Evolutionary conservation across 768 basidiomycete genomes (phyloP).

Genomic region (Tricholoma sp.): DNA sequence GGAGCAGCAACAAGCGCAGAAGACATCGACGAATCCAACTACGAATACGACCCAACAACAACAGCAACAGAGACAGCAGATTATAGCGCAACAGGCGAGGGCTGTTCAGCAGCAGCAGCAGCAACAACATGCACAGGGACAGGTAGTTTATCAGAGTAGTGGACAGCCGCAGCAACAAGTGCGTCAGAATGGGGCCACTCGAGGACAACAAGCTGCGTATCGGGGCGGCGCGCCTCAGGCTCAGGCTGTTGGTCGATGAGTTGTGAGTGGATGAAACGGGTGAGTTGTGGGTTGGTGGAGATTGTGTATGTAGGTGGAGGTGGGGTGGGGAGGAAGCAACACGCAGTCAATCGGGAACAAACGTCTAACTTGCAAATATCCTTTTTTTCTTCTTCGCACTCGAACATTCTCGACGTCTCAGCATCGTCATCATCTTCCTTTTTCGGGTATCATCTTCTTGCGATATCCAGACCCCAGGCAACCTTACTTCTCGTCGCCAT

Average conservation of each 20-base stretch:
- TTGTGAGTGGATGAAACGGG: neutral
- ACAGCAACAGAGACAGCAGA: slow-evolving; percentile 27
- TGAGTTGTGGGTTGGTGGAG: neutral
- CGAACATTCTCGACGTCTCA: slow-evolving; percentile 8
- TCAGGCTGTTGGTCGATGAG: slow-evolving; percentile 26
- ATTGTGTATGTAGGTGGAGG: neutral
- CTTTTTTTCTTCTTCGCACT: slow-evolving; percentile 4
- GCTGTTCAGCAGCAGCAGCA: slow-evolving; percentile 20
- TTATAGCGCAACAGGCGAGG: slow-evolving; percentile 17
- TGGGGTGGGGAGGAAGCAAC: slow-evolving; percentile 6
- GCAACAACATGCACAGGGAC: slow-evolving; percentile 18
- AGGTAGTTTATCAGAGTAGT: slow-evolving; percentile 33
- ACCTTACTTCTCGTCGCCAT: neutral
- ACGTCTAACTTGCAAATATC: slow-evolving; percentile 6
- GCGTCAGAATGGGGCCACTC: slow-evolving; percentile 20
- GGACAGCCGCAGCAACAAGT: slow-evolving; percentile 22
- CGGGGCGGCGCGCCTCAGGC: slow-evolving; percentile 29
- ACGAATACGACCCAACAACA: slow-evolving; percentile 21
- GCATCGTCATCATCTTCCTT: slow-evolving; percentile 6
- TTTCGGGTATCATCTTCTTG: slow-evolving; percentile 7
- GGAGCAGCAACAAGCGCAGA: slow-evolving; percentile 31
- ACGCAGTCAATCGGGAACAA: slow-evolving; percentile 8
- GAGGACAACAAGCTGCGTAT: slow-evolving; percentile 27
- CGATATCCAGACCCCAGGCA: neutral
- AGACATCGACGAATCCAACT: slow-evolving; percentile 7